phyloP scores from a whole-genome alignment of 176 grass and related monocot species.

The Chloris gayana region DNA sequence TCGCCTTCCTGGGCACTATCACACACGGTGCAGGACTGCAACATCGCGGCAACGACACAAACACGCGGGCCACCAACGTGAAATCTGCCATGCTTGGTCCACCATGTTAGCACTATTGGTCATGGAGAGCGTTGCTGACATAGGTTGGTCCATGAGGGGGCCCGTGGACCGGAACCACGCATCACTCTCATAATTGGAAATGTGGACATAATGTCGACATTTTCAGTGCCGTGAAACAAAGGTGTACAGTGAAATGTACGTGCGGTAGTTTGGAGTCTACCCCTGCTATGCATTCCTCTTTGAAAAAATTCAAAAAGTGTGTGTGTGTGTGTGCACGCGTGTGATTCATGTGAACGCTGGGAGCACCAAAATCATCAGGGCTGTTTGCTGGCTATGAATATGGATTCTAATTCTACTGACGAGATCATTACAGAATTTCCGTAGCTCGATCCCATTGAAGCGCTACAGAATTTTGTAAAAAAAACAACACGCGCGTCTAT shows the following conservation, averaged over 20 bases:
- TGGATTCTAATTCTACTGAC: too few species aligned
- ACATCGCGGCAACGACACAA: background rate
- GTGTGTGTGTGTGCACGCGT: too few species aligned
- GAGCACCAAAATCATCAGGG: too few species aligned
- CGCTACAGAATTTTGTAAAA: too few species aligned
- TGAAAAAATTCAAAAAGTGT: background rate
- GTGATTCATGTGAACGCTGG: too few species aligned
- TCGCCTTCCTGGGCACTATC: background rate
- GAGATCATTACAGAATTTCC: too few species aligned
- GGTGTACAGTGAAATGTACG: background rate
- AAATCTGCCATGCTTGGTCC: background rate
- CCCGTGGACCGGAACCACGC: background rate
- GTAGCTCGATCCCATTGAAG: too few species aligned
- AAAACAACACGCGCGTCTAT: too few species aligned
- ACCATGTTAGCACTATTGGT: constrained; percentile 12
- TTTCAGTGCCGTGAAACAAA: background rate
- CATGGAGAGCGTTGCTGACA: too few species aligned
- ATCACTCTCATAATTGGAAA: background rate
- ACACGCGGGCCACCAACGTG: background rate
- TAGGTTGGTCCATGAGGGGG: constrained; percentile 2
- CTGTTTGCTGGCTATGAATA: too few species aligned
- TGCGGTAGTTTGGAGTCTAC: background rate
- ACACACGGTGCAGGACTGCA: background rate
- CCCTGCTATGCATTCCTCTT: background rate
- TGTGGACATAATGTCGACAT: constrained; percentile 37